A percentile compares a stretch with the other conserved stretches of the same genome.
Conservation (phyloP, 1,284 basidiomycete species). For the Leucoagaricus sp. region DNA sequence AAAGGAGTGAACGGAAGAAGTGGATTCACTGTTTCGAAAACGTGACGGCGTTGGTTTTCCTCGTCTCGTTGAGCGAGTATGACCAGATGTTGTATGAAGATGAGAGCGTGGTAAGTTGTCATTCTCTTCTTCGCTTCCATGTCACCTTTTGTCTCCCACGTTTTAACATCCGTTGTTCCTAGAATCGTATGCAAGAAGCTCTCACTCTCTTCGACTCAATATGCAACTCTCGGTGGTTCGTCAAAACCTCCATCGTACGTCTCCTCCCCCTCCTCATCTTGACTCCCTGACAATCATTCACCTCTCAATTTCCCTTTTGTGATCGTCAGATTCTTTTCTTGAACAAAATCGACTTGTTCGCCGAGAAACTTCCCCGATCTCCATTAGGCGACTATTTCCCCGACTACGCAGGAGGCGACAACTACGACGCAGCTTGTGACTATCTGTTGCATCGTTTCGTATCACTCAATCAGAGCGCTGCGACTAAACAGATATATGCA, state of each 20-base stretch:
- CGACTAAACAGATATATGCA: constrained; percentile 86
- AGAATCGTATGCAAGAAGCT: constrained; percentile 98
- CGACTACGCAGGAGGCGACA: constrained; percentile 77
- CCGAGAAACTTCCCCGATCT: constrained; percentile 88
- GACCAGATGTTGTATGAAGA: constrained; percentile 94
- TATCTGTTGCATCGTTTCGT: constrained; percentile 89
- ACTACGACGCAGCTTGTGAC: constrained; percentile 83
- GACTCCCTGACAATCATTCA: too few relatives aligned
- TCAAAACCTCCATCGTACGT: constrained; percentile 84
- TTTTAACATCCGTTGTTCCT: too few relatives aligned
- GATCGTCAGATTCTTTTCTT: constrained; percentile 83
- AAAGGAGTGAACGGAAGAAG: constrained; percentile 92
- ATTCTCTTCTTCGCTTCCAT: constrained; percentile 14
- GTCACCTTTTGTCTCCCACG: constrained; percentile 13
- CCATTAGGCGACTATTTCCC: constrained; percentile 92
- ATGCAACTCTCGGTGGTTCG: constrained; percentile 94
- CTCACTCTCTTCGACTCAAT: constrained; percentile 95
- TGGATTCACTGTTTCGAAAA: constrained; percentile 98
- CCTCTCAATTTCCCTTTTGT: too few relatives aligned
- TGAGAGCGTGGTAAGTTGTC: constrained; percentile 79
- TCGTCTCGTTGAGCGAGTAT: constrained; percentile 93
- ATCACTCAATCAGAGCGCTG: constrained; percentile 83
- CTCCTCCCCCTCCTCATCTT: background rate
- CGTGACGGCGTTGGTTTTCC: constrained; percentile 92
- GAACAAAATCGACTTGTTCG: constrained; percentile 97